These are phyloP conservation scores for Komagataella kurtzmanii DNA, from an alignment of 805 yeast genomes.

Conservation along the genomic window DNA sequence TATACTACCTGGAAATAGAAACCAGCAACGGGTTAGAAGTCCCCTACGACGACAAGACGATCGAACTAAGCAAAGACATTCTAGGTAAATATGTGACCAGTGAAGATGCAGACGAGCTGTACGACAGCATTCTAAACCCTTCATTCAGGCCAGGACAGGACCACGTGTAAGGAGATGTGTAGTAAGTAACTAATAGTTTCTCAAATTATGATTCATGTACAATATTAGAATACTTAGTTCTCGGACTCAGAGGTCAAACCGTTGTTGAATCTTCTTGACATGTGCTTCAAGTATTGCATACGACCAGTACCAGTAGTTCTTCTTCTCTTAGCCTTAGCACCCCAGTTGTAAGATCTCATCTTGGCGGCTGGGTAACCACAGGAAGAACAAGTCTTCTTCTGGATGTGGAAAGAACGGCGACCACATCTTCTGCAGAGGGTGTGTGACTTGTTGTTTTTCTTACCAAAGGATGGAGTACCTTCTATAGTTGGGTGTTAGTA, in stretches of 20 bases:
- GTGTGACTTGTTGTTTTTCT: conserved; percentile 99
- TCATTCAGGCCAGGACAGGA: conserved; percentile 2
- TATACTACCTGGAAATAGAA: conserved; percentile 10
- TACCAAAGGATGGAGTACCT: conserved; percentile 99
- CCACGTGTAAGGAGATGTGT: not conserved
- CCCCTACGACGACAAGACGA: conserved; percentile 45
- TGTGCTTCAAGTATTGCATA: conserved; percentile 94
- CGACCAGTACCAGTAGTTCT: conserved; percentile 99
- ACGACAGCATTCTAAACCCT: conserved; percentile 40
- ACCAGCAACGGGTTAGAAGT: conserved; percentile 48
- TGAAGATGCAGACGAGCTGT: conserved; percentile 70
- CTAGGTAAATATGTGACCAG: conserved; percentile 55
- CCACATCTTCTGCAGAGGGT: conserved; percentile 99
- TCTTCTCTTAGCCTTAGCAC: conserved; percentile 98
- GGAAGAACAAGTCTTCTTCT: conserved; percentile 96
- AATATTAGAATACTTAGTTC: not conserved
- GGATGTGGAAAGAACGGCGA: conserved; percentile 96
- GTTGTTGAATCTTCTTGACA: conserved; percentile 97
- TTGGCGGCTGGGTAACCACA: conserved; percentile 99
- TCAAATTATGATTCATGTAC: not conserved
- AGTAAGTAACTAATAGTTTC: not conserved
- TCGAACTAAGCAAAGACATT: conserved; percentile 59
- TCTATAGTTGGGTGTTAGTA: conserved; percentile 36
- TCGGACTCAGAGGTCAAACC: not conserved
- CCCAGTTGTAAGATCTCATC: conserved; percentile 99